A percentile compares a stretch with the other conserved stretches of the same genome.
phyloP scores from a whole-genome alignment of 495 filamentous ascomycete genomes.

The Annulohypoxylon nitens region DNA sequence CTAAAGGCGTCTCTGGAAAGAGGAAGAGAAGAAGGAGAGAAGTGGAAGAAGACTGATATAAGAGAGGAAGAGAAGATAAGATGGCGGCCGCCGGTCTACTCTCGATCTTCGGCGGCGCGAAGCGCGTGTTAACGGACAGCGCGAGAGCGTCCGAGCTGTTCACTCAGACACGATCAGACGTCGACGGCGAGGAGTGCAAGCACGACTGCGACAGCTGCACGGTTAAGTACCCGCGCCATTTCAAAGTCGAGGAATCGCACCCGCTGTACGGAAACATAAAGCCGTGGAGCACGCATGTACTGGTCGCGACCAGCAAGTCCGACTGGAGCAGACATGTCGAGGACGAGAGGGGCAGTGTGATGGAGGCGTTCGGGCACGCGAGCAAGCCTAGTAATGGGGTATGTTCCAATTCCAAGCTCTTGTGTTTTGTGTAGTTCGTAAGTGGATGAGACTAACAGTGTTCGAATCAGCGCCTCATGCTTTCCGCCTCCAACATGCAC shows the following conservation, averaged over 20 bases:
- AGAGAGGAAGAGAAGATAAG: slow-evolving; percentile 9
- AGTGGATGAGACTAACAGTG: too few species aligned
- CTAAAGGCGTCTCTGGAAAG: not conserved
- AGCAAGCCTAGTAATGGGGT: slow-evolving; percentile 80
- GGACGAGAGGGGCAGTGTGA: slow-evolving; percentile 92
- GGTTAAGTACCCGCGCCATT: slow-evolving; percentile 76
- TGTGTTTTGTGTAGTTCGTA: too few species aligned
- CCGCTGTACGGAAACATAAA: slow-evolving; percentile 89
- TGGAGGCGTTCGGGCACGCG: slow-evolving; percentile 84
- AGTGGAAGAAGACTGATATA: not conserved
- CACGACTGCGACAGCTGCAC: slow-evolving; percentile 90
- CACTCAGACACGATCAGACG: slow-evolving; percentile 71
- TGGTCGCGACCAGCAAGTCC: slow-evolving; percentile 93
- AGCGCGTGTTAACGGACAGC: slow-evolving; percentile 71
- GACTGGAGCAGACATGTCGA: slow-evolving; percentile 94
- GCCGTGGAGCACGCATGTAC: slow-evolving; percentile 87
- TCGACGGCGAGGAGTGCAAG: slow-evolving; percentile 91
- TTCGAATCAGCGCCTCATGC: slow-evolving; percentile 76
- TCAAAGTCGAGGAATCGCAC: slow-evolving; percentile 81
- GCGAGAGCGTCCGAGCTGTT: slow-evolving; percentile 71
- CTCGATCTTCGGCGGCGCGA: slow-evolving; percentile 59
- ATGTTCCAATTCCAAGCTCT: slow-evolving; percentile 47
- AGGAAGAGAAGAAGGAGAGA: slow-evolving; percentile 9
- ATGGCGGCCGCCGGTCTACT: slow-evolving; percentile 54
- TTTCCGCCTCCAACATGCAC: slow-evolving; percentile 94